Base-by-base conservation (phyloP, 305 asterid genomes). In the Coffea humblotiana region DNA sequence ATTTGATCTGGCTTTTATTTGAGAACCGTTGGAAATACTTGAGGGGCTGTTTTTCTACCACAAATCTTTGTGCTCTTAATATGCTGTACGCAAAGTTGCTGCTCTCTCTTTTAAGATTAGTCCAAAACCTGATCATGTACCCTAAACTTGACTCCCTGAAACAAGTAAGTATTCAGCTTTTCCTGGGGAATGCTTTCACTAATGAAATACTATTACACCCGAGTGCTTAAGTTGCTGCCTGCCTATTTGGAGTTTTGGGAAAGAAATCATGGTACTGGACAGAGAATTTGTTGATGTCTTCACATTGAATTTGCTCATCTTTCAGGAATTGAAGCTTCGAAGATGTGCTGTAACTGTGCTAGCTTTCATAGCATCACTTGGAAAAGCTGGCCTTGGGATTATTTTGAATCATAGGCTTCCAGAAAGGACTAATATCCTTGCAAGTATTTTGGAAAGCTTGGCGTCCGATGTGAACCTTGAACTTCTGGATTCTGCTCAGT, bases 311-410 rank as follows among this genome's bases (percentile, higher is more conserved):
- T 74, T 79, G 60, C 83, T 79, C 0, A 56, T 86, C 77, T 82
- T 87, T 85, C 97, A 96, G 99, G 98, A 90, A 83, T 83, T 96
- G 92, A 89, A 87, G 92, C 98, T 96, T 80, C 97, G 96, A 48
- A 91, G 89, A 86, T 87, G 90, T 84, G 88, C 95, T 68, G 86
- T 96, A 82, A 82, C 77, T 82, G 85, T 92, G 79, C 91, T 96
- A 66, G 98, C 99, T 78, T 96, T 94, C 92, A 82, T 96, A 70
- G 98, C 92, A 83, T 93, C 97, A 1, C 90, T 90, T 0, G 97
- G 95, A 76, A 89, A 84, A 82, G 61, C 89, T 67, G 97, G 98
- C 77, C 77, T 91, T 75, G 94, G 90, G 27, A 89, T 91, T 79
- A 82, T 95, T 87, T 83, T 95, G 79, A 77, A 85, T 67, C 82